Base-by-base conservation (phyloP, 2,329 filamentous ascomycete species). In the Cytospora piceicola region DNA sequence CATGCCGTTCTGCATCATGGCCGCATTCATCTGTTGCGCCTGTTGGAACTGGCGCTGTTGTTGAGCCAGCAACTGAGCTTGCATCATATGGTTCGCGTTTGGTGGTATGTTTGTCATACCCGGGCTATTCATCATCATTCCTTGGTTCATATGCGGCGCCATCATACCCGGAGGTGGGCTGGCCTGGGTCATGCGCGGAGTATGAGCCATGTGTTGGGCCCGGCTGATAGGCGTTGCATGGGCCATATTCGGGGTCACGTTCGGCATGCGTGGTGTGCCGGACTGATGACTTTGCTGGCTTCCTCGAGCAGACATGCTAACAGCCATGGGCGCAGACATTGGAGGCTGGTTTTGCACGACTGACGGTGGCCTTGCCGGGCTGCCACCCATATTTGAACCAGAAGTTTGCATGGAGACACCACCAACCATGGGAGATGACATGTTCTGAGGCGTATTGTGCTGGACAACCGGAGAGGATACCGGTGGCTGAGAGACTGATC, bases 391-490 rank as follows among this genome's bases (percentile, higher is more conserved):
- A 70, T 83, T 89, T 1, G 89, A 90, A 58, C 84, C 86, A 32
- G 86, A 87, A 42, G 83, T 82, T 68, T 89, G 86, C 88, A 90
- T 90, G 0, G 85, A 78, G 30, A 85, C 84, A 42, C 83, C 83
- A 53, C 81, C 81, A n/a, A 87, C 83, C 81, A 86, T 88, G 11
- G 88, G 88, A 1, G 88, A 90, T 6, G 88, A 89, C 78, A 86
- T 84, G 64, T 84, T 86, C 64, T 88, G 86, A 15, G 88, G 88
- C 1, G 87, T 90, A 27, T 84, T 85, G 70, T 90, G 87, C 17
- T 85, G 82, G 27, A 85, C 76, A 65, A 88, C 80, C 0, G 91
- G 91, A n/a, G 91, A 92, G 11, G 88, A 88, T 1, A 87, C 88
- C 4, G 85, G 83, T 20, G 85, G 80, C 72, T 90, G 88, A 1